Conservation (phyloP, 2,329 filamentous ascomycete species). For the Talaromyces pinophilus region DNA sequence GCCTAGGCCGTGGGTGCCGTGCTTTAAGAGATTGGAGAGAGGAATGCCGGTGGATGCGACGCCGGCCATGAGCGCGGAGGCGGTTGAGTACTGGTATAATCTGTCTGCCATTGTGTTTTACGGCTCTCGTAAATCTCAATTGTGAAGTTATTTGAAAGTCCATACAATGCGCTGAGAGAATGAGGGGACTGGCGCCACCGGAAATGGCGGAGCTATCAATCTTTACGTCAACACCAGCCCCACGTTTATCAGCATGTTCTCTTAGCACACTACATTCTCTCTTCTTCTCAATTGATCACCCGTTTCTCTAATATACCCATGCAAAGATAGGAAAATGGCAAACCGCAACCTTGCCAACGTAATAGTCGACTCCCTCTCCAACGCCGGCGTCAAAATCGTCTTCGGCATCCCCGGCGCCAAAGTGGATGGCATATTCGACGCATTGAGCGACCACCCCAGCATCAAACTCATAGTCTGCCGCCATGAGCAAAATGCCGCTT, state of each 20-base stretch:
- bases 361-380: constrained; percentile 22
- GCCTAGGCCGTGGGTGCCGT: constrained; percentile 21
- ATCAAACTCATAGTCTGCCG: constrained; percentile 23
- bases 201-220: constrained; percentile 3
- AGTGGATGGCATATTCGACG: constrained; percentile 24
- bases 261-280: not conserved
- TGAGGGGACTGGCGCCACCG: not conserved
- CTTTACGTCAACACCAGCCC: constrained; percentile 4
- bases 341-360: constrained; percentile 20
- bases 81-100: constrained; percentile 23
- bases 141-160: not conserved
- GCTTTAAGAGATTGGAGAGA: constrained; percentile 17
- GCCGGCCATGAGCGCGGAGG: constrained; percentile 23
- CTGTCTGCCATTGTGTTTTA: constrained; percentile 17
- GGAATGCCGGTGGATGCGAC: constrained; percentile 20
- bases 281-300: not conserved
- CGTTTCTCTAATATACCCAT: not conserved
- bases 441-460: constrained; percentile 20
- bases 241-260: not conserved
- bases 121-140: not conserved
- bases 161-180: not conserved
- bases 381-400: constrained; percentile 23
- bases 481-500: constrained; percentile 23
- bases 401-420: constrained; percentile 24
- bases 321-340: not conserved